phyloP scores from a whole-genome alignment of 768 basidiomycete species.

The Lactarius quietus region DNA sequence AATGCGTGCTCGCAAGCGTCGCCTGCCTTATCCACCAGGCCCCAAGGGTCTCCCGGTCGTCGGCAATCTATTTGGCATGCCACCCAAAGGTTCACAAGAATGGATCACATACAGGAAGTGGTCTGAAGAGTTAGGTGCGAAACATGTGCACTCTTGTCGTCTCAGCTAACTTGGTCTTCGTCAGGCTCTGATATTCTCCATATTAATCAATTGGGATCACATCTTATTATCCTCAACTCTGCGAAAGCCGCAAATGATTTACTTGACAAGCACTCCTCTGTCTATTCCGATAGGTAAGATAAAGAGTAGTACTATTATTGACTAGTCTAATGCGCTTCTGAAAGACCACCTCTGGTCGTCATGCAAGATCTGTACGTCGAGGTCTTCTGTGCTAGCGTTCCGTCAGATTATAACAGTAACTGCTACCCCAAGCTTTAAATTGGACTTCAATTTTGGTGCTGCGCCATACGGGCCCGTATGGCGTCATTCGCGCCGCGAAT shows the following conservation, averaged over 20 bases:
- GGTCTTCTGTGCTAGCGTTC: not conserved
- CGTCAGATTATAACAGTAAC: not conserved
- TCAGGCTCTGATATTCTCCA: not conserved
- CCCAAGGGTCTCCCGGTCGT: not conserved
- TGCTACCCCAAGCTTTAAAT: not conserved
- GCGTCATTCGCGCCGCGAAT: not conserved
- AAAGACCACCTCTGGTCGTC: not conserved
- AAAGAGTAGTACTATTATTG: not conserved
- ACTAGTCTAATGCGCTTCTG: not conserved
- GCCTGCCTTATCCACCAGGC: not conserved
- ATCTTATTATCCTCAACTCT: not conserved
- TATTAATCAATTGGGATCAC: not conserved
- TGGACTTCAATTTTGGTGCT: not conserved
- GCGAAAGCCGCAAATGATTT: not conserved
- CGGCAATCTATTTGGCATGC: not conserved
- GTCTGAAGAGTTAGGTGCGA: not conserved
- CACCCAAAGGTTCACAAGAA: not conserved
- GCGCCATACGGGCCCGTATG: not conserved
- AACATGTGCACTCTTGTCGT: not conserved
- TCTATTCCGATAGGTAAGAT: constrained; percentile 3
- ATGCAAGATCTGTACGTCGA: not conserved
- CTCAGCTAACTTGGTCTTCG: not conserved
- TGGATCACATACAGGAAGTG: not conserved
- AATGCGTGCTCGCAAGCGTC: not conserved
- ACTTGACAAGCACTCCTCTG: not conserved